Evolutionary conservation across 2,329 filamentous ascomycete genomes (phyloP), one percentile per base, ranked within the genome.

Genomic region (Ceratocystis diversiconidia): DNA sequence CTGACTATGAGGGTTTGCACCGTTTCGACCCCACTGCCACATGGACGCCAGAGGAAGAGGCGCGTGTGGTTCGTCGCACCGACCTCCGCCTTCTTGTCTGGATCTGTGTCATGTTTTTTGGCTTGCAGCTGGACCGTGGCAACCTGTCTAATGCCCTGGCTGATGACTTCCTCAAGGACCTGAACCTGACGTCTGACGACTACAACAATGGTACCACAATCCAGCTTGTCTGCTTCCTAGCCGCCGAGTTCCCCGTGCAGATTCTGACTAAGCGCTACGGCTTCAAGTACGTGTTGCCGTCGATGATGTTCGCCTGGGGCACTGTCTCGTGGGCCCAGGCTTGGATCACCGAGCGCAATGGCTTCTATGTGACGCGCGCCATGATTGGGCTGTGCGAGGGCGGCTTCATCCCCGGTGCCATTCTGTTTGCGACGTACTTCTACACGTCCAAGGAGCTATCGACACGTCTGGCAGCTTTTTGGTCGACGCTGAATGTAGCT

Each of bases 381-480:
- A 70, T 84, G 15, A 78, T 84, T 17, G 81, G 81, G 0, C 71
- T 80, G 1, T 80, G 77, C 62, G 80, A 84, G 69, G 79, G 80
- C 12, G 82, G 82, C 2, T 84, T 83, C 69, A 83, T 84, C 63
- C 82, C 82, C 1, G 81, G 79, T 69, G 81, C 80, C 10, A 82
- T 87, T 62, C 76, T 87, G 1, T 89, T 87, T 72, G 77, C 87
- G 0, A 85, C 82, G 1, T 90, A 90, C 73, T 90, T 87, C 74
- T 90, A 89, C 75, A 89, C 81, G 2, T 82, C 82, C 1, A 79
- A 78, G 63, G 87, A 90, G 71, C 75, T 90, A 0, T 85, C 86
- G 0, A 79, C 82, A 41, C 81, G 88, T 0, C 76, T 90, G 8
- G 83, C 84, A 55, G 85, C 79, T 70, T 90, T 90, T 73, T 90